Evolutionary conservation across 768 basidiomycete genomes (phyloP).

Genomic region (Sutorius australiensis): DNA sequence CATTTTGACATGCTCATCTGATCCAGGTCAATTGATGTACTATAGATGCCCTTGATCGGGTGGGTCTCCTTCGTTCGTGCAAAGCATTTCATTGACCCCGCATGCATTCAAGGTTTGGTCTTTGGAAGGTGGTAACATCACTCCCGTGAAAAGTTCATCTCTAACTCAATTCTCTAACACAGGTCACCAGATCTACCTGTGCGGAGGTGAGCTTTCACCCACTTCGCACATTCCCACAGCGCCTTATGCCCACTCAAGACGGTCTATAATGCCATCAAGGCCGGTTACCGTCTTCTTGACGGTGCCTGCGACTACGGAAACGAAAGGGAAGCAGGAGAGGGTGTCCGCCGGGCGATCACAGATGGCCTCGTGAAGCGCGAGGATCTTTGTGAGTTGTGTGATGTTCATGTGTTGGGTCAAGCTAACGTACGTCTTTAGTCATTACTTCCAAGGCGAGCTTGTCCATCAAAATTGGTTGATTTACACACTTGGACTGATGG

Average conservation of each 20-base stretch:
- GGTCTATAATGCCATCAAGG: slow-evolving; percentile 83
- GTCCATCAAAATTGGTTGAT: neutral
- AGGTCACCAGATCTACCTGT: slow-evolving; percentile 59
- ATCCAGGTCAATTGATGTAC: neutral
- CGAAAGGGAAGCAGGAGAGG: slow-evolving; percentile 80
- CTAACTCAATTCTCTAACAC: slow-evolving; percentile 1
- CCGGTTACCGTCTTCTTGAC: slow-evolving; percentile 83
- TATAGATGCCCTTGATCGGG: slow-evolving; percentile 71
- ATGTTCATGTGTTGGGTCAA: neutral
- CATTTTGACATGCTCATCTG: neutral
- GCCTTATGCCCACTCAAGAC: slow-evolving; percentile 38
- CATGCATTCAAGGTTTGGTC: slow-evolving; percentile 48
- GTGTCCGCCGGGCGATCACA: slow-evolving; percentile 69
- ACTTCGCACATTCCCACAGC: neutral
- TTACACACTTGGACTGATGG: slow-evolving; percentile 4
- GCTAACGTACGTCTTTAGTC: slow-evolving; percentile 38
- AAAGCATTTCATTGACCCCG: neutral
- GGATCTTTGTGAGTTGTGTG: slow-evolving; percentile 64
- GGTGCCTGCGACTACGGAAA: slow-evolving; percentile 88
- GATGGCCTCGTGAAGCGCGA: slow-evolving; percentile 85
- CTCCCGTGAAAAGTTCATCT: neutral
- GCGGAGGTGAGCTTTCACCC: slow-evolving; percentile 46
- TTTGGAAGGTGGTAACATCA: slow-evolving; percentile 62
- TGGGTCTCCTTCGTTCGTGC: slow-evolving; percentile 24
- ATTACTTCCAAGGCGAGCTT: slow-evolving; percentile 73